Percentiles rank a stretch among this genome's conserved stretches.
Evolutionary conservation across 371 early-diverging fungal species (phyloP).

Genomic region (Chytridium lagenaria): DNA sequence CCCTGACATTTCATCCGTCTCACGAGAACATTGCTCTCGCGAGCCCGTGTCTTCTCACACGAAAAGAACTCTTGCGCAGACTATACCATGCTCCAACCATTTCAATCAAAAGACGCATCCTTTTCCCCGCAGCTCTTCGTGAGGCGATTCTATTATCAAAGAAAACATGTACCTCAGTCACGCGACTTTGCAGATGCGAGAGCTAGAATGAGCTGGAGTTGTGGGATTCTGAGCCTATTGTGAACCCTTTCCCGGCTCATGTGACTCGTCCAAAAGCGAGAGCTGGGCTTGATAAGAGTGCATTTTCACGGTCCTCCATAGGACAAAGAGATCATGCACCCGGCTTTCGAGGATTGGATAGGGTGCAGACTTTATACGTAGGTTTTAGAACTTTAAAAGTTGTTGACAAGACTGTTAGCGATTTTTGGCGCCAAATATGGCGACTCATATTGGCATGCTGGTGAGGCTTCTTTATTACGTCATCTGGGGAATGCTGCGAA

Average conservation of each 20-base stretch:
- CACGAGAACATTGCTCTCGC: slow-evolving; percentile 28
- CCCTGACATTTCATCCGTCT: slow-evolving; percentile 38
- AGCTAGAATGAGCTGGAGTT: slow-evolving; percentile 56
- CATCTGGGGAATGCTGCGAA: slow-evolving; percentile 39
- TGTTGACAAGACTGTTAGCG: slow-evolving; percentile 10
- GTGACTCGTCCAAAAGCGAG: background rate
- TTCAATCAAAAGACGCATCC: slow-evolving; percentile 50
- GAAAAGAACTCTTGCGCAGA: background rate
- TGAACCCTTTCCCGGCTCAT: background rate
- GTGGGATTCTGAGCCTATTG: slow-evolving; percentile 51
- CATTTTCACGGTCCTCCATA: background rate
- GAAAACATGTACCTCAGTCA: slow-evolving; percentile 68
- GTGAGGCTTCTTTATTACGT: slow-evolving; percentile 60
- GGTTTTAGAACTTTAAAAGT: slow-evolving; percentile 12
- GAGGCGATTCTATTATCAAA: slow-evolving; percentile 68
- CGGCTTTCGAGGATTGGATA: slow-evolving; percentile 42
- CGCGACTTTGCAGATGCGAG: slow-evolving; percentile 63
- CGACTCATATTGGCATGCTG: slow-evolving; percentile 52
- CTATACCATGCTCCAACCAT: slow-evolving; percentile 11
- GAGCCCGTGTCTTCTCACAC: background rate
- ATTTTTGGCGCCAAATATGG: slow-evolving; percentile 42
- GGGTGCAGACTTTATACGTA: slow-evolving; percentile 54
- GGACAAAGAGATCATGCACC: slow-evolving; percentile 14
- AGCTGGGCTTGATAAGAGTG: slow-evolving; percentile 10
- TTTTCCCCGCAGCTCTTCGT: slow-evolving; percentile 59